A percentile compares a stretch with the other conserved stretches of the same genome.
phyloP scores from a whole-genome alignment of 2,329 filamentous ascomycete species.

The Aspergillus bombycis region DNA sequence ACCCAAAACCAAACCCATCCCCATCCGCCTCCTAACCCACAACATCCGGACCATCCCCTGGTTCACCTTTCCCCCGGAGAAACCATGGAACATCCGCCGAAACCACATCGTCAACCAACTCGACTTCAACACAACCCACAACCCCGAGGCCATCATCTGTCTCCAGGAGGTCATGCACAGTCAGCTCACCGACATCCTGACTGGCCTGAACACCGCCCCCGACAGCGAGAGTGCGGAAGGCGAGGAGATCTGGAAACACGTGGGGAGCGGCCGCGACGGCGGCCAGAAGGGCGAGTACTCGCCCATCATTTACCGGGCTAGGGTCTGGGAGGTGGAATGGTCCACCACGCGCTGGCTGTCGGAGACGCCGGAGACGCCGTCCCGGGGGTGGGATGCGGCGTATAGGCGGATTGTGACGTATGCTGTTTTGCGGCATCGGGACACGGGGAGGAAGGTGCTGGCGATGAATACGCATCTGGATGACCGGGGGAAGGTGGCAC shows the following conservation, averaged over 20 bases:
- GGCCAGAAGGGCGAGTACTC: conserved; percentile 4
- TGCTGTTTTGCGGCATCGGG: not conserved
- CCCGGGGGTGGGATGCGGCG: conserved; percentile 2
- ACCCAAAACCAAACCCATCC: not conserved
- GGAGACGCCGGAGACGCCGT: not conserved
- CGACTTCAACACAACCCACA: conserved; percentile 1
- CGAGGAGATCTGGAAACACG: not conserved
- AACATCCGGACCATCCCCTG: conserved; percentile 2
- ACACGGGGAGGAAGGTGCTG: not conserved
- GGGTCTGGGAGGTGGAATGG: not conserved
- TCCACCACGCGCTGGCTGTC: not conserved
- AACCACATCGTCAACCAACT: conserved; percentile 5
- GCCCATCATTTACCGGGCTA: not conserved
- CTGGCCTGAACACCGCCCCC: not conserved
- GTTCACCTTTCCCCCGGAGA: conserved; percentile 4
- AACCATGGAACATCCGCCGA: not conserved
- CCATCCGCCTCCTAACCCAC: not conserved
- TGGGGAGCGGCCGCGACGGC: not conserved
- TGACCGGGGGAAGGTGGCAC: not conserved
- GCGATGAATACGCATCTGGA: conserved; percentile 1
- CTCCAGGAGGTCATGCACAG: not conserved
- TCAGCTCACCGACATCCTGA: conserved; percentile 1
- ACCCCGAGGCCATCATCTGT: conserved; percentile 1
- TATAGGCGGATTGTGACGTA: not conserved
- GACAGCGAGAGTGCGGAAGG: not conserved